Evolutionary conservation across 2,329 filamentous ascomycete genomes (phyloP).

Genomic region (Chrysoporthe austroafricana): DNA sequence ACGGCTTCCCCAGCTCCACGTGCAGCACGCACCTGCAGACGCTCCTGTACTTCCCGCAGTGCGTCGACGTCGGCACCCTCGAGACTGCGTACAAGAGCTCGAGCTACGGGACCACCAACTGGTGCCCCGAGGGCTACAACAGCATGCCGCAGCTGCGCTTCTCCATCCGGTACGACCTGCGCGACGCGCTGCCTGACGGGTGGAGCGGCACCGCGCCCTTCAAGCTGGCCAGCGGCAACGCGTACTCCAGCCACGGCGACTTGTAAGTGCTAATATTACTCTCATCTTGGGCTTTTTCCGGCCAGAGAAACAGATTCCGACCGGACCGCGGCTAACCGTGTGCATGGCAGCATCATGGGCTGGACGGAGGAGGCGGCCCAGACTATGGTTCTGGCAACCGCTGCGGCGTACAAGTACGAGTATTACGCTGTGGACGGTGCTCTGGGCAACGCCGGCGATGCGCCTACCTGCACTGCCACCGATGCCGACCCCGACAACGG

Average conservation of each 20-base stretch:
- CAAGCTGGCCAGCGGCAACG: constrained; percentile 43
- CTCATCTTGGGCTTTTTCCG: neutral
- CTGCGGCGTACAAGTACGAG: constrained; percentile 39
- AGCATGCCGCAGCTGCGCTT: constrained; percentile 49
- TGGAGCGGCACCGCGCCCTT: constrained; percentile 46
- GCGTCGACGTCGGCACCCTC: constrained; percentile 40
- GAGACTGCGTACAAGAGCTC: constrained; percentile 36
- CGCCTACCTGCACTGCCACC: constrained; percentile 39
- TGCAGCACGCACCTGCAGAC: constrained; percentile 64
- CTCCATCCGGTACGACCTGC: constrained; percentile 48
- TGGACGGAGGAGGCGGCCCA: constrained; percentile 46
- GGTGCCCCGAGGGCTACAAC: constrained; percentile 45
- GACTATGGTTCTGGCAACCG: constrained; percentile 43
- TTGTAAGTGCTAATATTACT: constrained; percentile 34
- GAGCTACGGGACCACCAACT: constrained; percentile 39
- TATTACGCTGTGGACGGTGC: constrained; percentile 40
- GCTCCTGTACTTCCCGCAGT: constrained; percentile 55
- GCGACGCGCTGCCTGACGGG: constrained; percentile 43
- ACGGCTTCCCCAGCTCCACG: constrained; percentile 72
- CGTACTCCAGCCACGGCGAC: constrained; percentile 49
- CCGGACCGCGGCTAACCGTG: neutral
- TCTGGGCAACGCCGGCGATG: constrained; percentile 38
- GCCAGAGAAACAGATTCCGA: neutral
- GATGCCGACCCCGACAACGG: constrained; percentile 47
- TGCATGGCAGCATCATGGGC: constrained; percentile 41